Percentiles rank a stretch among this genome's conserved stretches.
Conservation (phyloP, 2,329 filamentous ascomycete genomes). For the Fusarium zealandicum region DNA sequence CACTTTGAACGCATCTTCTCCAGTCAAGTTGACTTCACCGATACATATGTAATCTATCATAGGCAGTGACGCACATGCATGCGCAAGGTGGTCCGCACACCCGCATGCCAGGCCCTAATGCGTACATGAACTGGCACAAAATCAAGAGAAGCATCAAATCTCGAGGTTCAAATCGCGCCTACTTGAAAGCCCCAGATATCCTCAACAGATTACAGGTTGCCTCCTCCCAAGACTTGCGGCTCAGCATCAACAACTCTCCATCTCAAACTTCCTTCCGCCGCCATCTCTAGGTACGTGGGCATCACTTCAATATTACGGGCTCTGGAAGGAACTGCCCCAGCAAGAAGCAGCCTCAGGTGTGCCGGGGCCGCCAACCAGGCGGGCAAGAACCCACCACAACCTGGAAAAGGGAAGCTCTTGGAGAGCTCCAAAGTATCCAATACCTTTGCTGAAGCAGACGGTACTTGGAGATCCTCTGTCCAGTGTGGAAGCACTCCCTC, state of each 20-base stretch:
- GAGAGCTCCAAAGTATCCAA: conserved; percentile 21
- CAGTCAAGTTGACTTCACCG: conserved; percentile 31
- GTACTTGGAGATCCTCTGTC: conserved; percentile 10
- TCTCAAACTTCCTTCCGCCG: conserved; percentile 6
- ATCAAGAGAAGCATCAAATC: conserved; percentile 20
- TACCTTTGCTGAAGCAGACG: conserved; percentile 10
- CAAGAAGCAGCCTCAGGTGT: conserved; percentile 21
- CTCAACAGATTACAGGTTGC: neutral
- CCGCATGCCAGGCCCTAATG: conserved; percentile 42
- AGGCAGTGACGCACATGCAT: conserved; percentile 34
- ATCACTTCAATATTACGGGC: conserved; percentile 7
- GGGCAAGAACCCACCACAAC: conserved; percentile 24
- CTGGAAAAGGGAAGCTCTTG: conserved; percentile 23
- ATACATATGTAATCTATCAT: conserved; percentile 17
- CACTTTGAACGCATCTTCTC: conserved; percentile 7
- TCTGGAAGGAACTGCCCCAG: conserved; percentile 20
- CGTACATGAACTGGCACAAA: conserved; percentile 41
- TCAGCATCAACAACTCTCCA: neutral
- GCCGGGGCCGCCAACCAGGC: conserved; percentile 24
- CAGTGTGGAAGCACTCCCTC: conserved; percentile 6
- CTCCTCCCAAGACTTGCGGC: neutral
- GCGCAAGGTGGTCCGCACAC: conserved; percentile 36
- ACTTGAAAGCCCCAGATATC: no score
- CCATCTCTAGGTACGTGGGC: conserved; percentile 20
- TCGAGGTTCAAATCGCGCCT: neutral